Base-by-base conservation (phyloP, 1,284 basidiomycete species). In the Microbotryomycetes sp. region DNA sequence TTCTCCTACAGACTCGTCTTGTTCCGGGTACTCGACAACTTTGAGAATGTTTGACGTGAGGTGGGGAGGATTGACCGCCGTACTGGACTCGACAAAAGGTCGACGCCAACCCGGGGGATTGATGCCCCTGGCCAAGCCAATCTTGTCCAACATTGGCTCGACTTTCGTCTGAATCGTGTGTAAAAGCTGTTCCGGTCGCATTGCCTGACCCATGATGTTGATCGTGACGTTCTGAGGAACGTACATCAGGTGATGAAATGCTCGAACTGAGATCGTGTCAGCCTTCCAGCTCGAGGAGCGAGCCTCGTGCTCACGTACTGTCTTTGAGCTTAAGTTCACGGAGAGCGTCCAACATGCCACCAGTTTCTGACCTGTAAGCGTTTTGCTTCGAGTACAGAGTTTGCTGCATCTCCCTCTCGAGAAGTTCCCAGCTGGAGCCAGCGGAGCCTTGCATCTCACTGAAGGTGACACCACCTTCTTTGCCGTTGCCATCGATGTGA, bases 311-410 rank as follows among this genome's bases (percentile, higher is more conserved):
- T 9, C 9, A 72, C 80, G 76, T 73, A 94, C 92, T 93, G 79
- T 93, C 86, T 67, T 97, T 86, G 26, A 92, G 86, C 3, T 85
- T 87, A 59, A 98, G 79, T 12, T 87, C 83, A 47, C 94, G 82
- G 49, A 98, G 79, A 5, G 89, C 89, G 67, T 88, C 85, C 89
- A 97, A 92, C 42, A 97, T 79, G 52, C 94, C 94, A 30, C 94
- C 94, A 0, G 93, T 97, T 79, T 98, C 94, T 73, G 89, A 93
- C 23, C 92, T 83, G 74, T 97, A 97, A n/a, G 86, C 94, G 67
- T 87, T 97, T 5, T 82, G 83, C 53, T 81, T 77, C 22, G 89
- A 88, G 71, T 96, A 92, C 49, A 93, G 74, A 31, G 87, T 76
- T 29, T 86, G 84, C 73, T 92, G 89, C 66, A 84, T 79, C 54